Base-by-base conservation (phyloP, 768 basidiomycete species). In the Mycena maculata region DNA sequence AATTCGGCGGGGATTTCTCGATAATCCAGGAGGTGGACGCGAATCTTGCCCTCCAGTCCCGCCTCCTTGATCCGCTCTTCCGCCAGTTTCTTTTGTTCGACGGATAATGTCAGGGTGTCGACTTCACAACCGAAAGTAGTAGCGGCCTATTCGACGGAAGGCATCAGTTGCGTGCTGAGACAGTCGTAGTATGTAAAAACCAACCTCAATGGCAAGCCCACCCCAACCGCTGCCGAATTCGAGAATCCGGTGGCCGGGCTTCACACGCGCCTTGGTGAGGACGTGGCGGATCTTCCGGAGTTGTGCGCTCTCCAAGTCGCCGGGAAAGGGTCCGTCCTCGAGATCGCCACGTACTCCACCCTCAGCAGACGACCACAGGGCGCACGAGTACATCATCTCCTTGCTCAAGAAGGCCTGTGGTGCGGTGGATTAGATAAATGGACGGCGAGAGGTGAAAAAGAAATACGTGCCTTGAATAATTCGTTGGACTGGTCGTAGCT, bases 211-310 rank as follows among this genome's bases (percentile, higher is more conserved):
- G 15, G 94, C 93, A 48, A 97, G 84, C 54, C 90, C 93, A 23
- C 95, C 95, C 95, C 95, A 97, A n/a, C 95, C 95, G 53, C 90
- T 90, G 25, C 95, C 95, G 73, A 96, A 94, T 81, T 97, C 95
- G 38, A 97, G 83, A 47, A 96, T 87, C 28, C 94, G 87, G 75
- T 95, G 85, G 0, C 94, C 94, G 48, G 88, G 89, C 74, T 87
- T 85, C 62, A 96, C 90, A 54, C 89, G 89, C 28, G 94, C 93
- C 67, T 90, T 87, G 18, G 81, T 84, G 63, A 96, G 90, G 68
- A 96, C 92, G 72, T 94, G 85, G 64, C 87, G 89, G 54, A 96
- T 88, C 78, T 97, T 97, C 47, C 93, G 89, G 33, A 86, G 83
- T 74, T 97, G 95, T 0, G 95, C 94, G 23, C 88, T 86, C 76